A percentile compares a stretch with the other conserved stretches of the same genome.
Evolutionary conservation across 2,329 filamentous ascomycete genomes (phyloP).

Genomic region (Orbilia ellipsospora): DNA sequence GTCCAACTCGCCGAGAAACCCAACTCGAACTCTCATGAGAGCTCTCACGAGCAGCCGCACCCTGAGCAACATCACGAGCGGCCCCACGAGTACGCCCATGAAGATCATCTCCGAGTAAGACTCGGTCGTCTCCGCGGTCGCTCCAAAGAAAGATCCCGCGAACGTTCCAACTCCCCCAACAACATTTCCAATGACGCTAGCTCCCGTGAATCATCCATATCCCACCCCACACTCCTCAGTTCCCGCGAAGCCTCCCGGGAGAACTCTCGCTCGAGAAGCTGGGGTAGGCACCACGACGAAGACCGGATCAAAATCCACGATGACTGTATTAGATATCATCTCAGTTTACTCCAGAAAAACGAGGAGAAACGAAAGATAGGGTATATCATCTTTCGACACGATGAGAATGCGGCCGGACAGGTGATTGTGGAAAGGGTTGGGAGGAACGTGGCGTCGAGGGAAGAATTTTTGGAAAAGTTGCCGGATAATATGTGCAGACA

Average conservation of each 20-base stretch:
- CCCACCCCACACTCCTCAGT: not conserved
- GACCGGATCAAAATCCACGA: not conserved
- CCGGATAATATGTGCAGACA: conserved; percentile 4
- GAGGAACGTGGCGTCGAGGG: not conserved
- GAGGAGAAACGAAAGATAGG: not conserved
- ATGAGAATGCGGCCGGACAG: not conserved
- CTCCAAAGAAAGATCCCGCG: too few relatives aligned
- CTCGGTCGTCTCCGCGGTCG: too few relatives aligned
- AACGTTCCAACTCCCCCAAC: too few relatives aligned
- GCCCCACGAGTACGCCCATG: too few relatives aligned
- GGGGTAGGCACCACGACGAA: not conserved
- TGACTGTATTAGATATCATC: not conserved
- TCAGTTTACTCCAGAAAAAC: not conserved
- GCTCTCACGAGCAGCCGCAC: too few relatives aligned
- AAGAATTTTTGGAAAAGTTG: not conserved
- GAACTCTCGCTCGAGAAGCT: not conserved
- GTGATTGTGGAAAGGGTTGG: not conserved
- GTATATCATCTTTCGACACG: conserved; percentile 5
- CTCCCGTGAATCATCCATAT: conserved; percentile 4
- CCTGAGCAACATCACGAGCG: too few relatives aligned
- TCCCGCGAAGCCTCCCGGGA: not conserved
- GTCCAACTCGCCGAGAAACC: too few relatives aligned
- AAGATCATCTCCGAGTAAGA: too few relatives aligned
- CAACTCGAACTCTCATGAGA: too few relatives aligned
- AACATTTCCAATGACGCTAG: not conserved